Base-by-base conservation (phyloP, 495 filamentous ascomycete genomes). In the Penicillium nucicola region DNA sequence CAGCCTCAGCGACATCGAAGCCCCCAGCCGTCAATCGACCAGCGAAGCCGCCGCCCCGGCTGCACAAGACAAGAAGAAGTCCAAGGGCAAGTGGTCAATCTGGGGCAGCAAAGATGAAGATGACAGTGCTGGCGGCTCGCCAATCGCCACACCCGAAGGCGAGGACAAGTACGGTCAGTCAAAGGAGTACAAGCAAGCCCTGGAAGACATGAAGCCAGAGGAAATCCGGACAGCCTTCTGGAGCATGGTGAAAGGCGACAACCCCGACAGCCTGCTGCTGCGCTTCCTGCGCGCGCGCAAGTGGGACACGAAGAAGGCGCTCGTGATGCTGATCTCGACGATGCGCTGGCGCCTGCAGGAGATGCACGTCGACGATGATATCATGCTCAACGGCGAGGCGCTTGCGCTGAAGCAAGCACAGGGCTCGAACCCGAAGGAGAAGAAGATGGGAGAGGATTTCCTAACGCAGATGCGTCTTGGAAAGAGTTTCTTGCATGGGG, bases 221-320 rank as follows among this genome's bases (percentile, higher is more conserved):
- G 78, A 86, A 42, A 80, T 98, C 53, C 81, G 93, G 22, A 74
- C 77, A 2, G 84, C 90, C 2, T 90, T 97, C 69, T 98, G 93
- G 93, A 80, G 76, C 50, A 96, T 98, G 93, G 83, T 92, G 30
- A 97, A 97, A 74, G 87, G 90, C 56, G 95, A 98, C 64, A 80
- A 97, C 66, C 93, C 93, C 2, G 93, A 98, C 66, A 85, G 81
- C 7, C 76, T 98, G 20, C 75, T 96, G 11, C 74, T 98, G 45
- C 84, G 93, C 22, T 98, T 97, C 70, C 74, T 98, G 48, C 81
- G 93, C 34, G 93, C 93, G 8, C 80, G 93, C 31, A 98, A 97
- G 69, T 98, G 93, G 93, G 88, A 98, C 63, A 82, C 95, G 23
- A 87, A 96, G 39, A 90, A 88, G 58, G 92, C 93, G 14, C 76